Conservation (phyloP, 139 green algal species). For the Micromonas commoda region DNA sequence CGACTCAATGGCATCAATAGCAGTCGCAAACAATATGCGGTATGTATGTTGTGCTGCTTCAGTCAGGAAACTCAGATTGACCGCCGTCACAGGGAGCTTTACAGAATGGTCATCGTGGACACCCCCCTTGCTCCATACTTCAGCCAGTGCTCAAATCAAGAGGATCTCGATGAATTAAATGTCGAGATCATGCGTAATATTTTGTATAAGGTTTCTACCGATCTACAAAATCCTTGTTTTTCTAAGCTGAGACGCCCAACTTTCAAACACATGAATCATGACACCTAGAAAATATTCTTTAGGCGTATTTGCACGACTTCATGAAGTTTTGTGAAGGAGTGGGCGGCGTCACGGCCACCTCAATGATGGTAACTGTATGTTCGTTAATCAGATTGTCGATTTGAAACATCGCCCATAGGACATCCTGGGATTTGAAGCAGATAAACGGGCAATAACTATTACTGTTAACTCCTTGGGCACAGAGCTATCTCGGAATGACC, state of each 20-base stretch:
- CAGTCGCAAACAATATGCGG: conserved; percentile 76
- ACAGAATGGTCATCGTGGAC: conserved; percentile 90
- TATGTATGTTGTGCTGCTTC: not conserved
- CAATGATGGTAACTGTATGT: conserved; percentile 60
- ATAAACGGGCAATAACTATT: conserved; percentile 94
- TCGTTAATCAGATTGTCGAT: not conserved
- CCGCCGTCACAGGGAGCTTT: conserved; percentile 70
- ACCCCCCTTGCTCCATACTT: conserved; percentile 97
- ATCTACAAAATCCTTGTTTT: not conserved
- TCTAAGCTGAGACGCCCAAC: no score
- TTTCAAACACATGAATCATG: no score
- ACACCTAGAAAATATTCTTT: no score
- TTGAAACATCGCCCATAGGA: conserved; percentile 40
- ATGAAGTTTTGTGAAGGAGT: conserved; percentile 45
- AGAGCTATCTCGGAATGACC: conserved; percentile 30
- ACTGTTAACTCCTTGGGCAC: conserved; percentile 79
- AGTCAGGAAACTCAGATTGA: not conserved
- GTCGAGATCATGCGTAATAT: conserved; percentile 96
- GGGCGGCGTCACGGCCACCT: conserved; percentile 66
- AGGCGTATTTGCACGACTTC: conserved; percentile 96
- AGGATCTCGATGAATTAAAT: conserved; percentile 99
- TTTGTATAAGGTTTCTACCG: conserved; percentile 74
- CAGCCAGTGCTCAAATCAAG: conserved; percentile 37
- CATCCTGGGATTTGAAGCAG: conserved; percentile 92
- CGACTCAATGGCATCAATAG: conserved; percentile 88